A percentile compares a stretch with the other conserved stretches of the same genome.
phyloP scores from a whole-genome alignment of 2,329 filamentous ascomycete genomes.

The Nigrograna mackinnonii region DNA sequence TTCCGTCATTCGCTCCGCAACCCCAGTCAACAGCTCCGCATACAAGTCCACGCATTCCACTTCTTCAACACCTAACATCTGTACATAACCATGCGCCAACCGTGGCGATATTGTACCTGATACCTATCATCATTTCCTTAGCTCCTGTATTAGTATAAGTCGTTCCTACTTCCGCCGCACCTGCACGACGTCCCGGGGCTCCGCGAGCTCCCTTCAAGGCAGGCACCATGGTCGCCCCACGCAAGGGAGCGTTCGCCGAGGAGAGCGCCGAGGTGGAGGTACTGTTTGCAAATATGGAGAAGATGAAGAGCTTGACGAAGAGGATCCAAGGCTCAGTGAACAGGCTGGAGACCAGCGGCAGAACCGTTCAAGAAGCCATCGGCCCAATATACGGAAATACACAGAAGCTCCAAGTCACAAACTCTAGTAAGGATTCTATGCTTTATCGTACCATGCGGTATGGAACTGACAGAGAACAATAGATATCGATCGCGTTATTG shows the following conservation, averaged over 20 bases:
- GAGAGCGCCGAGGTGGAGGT: slow-evolving; percentile 71
- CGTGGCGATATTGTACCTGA: no score
- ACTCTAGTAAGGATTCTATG: slow-evolving; percentile 64
- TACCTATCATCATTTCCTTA: no score
- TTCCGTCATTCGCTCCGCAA: no score
- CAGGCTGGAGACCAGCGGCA: slow-evolving; percentile 83
- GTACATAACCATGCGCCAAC: no score
- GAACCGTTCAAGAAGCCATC: slow-evolving; percentile 88
- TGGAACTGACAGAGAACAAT: slow-evolving; percentile 8
- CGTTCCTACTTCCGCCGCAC: neutral
- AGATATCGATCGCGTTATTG: slow-evolving; percentile 85
- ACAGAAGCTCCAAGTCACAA: slow-evolving; percentile 83
- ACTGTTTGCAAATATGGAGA: slow-evolving; percentile 74
- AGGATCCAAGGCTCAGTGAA: slow-evolving; percentile 90
- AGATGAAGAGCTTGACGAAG: slow-evolving; percentile 90
- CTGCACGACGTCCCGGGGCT: slow-evolving; percentile 19
- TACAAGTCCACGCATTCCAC: no score
- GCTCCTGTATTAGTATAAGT: no score
- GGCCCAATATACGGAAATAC: slow-evolving; percentile 93
- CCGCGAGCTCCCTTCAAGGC: slow-evolving; percentile 14
- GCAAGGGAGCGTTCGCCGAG: slow-evolving; percentile 64
- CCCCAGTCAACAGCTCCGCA: no score
- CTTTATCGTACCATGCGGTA: neutral
- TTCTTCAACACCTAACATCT: no score
- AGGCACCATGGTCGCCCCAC: slow-evolving; percentile 55